These are phyloP conservation scores for Truncatella angustata DNA, from an alignment of 2,329 filamentous ascomycete species.

Conservation along the genomic window DNA sequence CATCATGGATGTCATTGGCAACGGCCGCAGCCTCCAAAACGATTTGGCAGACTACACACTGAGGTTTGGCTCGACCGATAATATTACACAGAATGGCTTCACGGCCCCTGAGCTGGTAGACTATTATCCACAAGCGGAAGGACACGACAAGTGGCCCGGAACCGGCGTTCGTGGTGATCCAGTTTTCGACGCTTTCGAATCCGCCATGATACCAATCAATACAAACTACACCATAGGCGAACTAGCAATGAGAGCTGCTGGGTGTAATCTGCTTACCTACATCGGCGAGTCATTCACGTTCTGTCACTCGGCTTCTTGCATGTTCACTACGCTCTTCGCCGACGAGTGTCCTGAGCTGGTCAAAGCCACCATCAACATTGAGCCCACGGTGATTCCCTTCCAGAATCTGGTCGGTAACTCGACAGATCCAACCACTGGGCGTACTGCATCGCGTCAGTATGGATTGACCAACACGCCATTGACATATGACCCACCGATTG, in stretches of 20 bases:
- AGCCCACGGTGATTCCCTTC: conserved; percentile 9
- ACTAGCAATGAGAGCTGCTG: conserved; percentile 9
- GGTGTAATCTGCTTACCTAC: conserved; percentile 2
- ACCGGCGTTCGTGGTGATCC: conserved; percentile 6
- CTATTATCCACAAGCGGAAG: conserved; percentile 30
- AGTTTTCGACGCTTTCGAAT: conserved; percentile 10
- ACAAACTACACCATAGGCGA: conserved; percentile 9
- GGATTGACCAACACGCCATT: conserved; percentile 10
- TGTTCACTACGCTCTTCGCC: conserved; percentile 6
- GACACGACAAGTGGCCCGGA: conserved; percentile 37
- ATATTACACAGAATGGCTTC: conserved; percentile 23
- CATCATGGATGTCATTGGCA: conserved; percentile 29
- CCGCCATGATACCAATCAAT: conserved; percentile 7
- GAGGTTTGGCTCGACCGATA: conserved; percentile 18
- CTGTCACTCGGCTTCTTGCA: conserved; percentile 7
- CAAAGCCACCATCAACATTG: conserved; percentile 8
- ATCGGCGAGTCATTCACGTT: conserved; percentile 7
- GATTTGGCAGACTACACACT: conserved; percentile 19
- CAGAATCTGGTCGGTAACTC: conserved; percentile 7
- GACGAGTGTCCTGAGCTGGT: conserved; percentile 10
- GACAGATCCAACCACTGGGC: not conserved
- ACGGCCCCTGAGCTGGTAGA: conserved; percentile 18
- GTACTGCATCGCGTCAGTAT: conserved; percentile 3
- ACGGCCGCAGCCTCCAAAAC: conserved; percentile 19
- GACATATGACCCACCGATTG: conserved; percentile 7